These are phyloP conservation scores for Passiflora organensis DNA, from an alignment of 345 rosid species.

Conservation along the genomic window DNA sequence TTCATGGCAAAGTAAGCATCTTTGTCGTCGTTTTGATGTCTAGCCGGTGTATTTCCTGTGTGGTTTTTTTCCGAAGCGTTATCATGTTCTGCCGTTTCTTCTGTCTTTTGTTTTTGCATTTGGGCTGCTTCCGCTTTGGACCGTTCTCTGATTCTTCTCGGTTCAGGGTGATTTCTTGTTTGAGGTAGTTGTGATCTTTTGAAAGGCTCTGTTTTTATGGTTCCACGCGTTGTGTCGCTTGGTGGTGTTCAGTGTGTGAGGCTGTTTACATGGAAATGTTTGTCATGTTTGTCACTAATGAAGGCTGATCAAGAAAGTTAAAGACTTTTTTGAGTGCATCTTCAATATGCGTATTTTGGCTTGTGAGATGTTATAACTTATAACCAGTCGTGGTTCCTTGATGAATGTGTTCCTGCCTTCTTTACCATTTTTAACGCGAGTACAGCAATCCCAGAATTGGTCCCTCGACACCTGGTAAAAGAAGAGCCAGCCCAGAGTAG, in stretches of 20 bases:
- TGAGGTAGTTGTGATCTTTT: background rate
- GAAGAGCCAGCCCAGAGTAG: too few species aligned
- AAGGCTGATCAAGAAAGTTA: too few species aligned
- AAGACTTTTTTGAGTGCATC: background rate
- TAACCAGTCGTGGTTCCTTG: too few species aligned
- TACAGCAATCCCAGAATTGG: too few species aligned
- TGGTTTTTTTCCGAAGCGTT: background rate
- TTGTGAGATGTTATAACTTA: background rate
- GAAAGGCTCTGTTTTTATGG: slow-evolving; percentile 2
- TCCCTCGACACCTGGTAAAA: too few species aligned
- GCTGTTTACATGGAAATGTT: too few species aligned
- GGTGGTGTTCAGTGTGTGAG: too few species aligned
- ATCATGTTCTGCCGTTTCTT: background rate
- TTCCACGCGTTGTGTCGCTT: background rate
- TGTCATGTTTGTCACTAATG: too few species aligned
- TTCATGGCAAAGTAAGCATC: slow-evolving; percentile 1
- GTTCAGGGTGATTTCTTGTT: too few species aligned
- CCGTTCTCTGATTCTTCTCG: slow-evolving; percentile 2
- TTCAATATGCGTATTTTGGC: background rate
- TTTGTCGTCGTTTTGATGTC: background rate
- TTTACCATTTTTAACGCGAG: too few species aligned
- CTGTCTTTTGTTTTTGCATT: slow-evolving; percentile 3
- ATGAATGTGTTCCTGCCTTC: too few species aligned
- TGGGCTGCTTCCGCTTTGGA: background rate
- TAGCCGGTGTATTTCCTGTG: background rate